Base-by-base conservation (phyloP, 306 rosid genomes). In the Neltuma alba region DNA sequence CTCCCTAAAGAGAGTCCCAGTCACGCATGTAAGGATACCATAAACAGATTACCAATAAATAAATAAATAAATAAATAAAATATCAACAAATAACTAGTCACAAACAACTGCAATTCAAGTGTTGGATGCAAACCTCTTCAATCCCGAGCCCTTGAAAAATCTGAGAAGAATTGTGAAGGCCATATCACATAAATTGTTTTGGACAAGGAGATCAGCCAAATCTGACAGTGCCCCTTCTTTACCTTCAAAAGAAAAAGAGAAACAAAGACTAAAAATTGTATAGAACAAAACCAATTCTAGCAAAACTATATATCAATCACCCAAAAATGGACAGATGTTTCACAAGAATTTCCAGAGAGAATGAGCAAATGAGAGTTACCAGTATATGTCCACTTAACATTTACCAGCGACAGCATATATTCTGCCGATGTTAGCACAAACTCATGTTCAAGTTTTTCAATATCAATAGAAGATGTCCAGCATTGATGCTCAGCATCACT, bases 361-460 rank as follows among this genome's bases (percentile, higher is more conserved):
- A 27, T 36, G 65, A 61, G 48, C 15, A 72, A 25, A 45, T 38
- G 61, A 57, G 62, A 76, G 79, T 91, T 86, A 91, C 99, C 98
- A 72, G 91, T 75, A 81, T 76, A 90, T 77, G 87, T 79, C 91
- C 92, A 88, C 76, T 87, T 91, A 67, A 92, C 87, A 82, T 93
- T 88, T 83, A 85, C 88, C 62, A 89, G 66, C 1, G 96, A 89
- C 72, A 95, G 97, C 83, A 84, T 83, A 88, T 89, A 90, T 83
- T 92, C 98, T 40, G 98, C 97, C 25, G 92, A 92, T 37, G 98
- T 86, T 71, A 95, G 92, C 76, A 91, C 87, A 86, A 81, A 92
- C 80, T 95, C 98, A 18, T 91, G 78, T 86, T 95, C 97, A 62
- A 95, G 91, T 80, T 88, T 87, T 87, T 91, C 90, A 8, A 92